phyloP scores from a whole-genome alignment of 2,329 filamentous ascomycete genomes.

The Epichloe scottii region DNA sequence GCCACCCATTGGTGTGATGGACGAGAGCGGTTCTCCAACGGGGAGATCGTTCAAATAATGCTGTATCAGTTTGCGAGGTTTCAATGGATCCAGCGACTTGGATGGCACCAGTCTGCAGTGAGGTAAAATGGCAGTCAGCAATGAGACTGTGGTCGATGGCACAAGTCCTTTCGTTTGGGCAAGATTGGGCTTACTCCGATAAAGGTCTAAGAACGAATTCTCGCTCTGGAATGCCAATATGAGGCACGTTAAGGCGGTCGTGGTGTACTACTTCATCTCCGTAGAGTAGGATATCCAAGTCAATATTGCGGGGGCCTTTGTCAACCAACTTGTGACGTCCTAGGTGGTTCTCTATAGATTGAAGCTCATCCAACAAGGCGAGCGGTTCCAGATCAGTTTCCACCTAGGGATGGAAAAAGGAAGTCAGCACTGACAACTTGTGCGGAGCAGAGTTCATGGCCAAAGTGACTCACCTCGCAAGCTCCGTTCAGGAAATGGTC shows the following conservation, averaged over 20 bases:
- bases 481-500: slow-evolving; percentile 82
- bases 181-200: slow-evolving; percentile 46
- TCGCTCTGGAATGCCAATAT: slow-evolving; percentile 72
- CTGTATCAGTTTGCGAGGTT: slow-evolving; percentile 47
- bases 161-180: background rate
- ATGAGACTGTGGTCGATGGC: background rate
- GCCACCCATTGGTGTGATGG: slow-evolving; percentile 42
- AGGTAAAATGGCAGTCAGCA: background rate
- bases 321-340: slow-evolving; percentile 77
- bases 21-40: slow-evolving; percentile 37
- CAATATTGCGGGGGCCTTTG: slow-evolving; percentile 89
- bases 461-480: slow-evolving; percentile 54
- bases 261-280: slow-evolving; percentile 52
- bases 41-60: slow-evolving; percentile 50
- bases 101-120: slow-evolving; percentile 39
- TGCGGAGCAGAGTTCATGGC: background rate
- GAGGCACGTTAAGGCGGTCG: slow-evolving; percentile 70
- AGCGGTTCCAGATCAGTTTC: slow-evolving; percentile 67
- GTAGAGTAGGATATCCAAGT: slow-evolving; percentile 85
- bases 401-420: slow-evolving; percentile 40
- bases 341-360: slow-evolving; percentile 68
- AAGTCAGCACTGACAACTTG: background rate
- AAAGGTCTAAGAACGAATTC: slow-evolving; percentile 89
- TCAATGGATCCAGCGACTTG: slow-evolving; percentile 36
- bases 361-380: slow-evolving; percentile 65